Conservation (phyloP, 306 rosid species). For the Acacia crassicarpa region DNA sequence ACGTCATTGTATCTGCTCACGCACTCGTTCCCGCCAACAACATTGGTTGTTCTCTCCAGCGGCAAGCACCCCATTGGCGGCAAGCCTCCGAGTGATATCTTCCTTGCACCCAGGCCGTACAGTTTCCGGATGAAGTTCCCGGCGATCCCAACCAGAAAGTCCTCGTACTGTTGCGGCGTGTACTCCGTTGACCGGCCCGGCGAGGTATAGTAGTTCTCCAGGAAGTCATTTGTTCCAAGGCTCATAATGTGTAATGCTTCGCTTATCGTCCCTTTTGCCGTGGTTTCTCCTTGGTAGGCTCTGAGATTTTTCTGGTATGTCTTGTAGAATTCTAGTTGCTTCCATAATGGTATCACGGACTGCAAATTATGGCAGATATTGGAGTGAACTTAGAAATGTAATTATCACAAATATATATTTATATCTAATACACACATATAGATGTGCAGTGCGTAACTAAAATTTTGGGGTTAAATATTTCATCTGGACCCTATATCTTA, state of each 20-base stretch:
- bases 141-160: conserved; percentile 62
- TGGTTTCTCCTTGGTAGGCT: conserved; percentile 50
- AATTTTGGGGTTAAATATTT: background rate
- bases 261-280: conserved; percentile 45
- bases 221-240: conserved; percentile 87
- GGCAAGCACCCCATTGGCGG: conserved; percentile 99
- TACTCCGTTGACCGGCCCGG: conserved; percentile 55
- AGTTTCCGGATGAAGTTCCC: conserved; percentile 57
- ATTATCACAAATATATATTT: too few species aligned
- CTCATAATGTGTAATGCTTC: conserved; percentile 68
- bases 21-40: conserved; percentile 55
- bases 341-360: conserved; percentile 89
- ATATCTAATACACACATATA: too few species aligned
- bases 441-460: background rate
- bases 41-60: conserved; percentile 69
- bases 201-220: conserved; percentile 70
- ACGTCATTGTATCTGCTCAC: conserved; percentile 47
- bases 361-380: conserved; percentile 28
- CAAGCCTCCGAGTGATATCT: conserved; percentile 81
- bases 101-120: conserved; percentile 75
- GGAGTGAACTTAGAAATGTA: background rate
- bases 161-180: conserved; percentile 53
- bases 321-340: conserved; percentile 72
- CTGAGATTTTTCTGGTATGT: conserved; percentile 62
- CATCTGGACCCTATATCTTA: background rate